Conservation (phyloP, 2,329 filamentous ascomycete genomes). For the Arthroderma sp. region DNA sequence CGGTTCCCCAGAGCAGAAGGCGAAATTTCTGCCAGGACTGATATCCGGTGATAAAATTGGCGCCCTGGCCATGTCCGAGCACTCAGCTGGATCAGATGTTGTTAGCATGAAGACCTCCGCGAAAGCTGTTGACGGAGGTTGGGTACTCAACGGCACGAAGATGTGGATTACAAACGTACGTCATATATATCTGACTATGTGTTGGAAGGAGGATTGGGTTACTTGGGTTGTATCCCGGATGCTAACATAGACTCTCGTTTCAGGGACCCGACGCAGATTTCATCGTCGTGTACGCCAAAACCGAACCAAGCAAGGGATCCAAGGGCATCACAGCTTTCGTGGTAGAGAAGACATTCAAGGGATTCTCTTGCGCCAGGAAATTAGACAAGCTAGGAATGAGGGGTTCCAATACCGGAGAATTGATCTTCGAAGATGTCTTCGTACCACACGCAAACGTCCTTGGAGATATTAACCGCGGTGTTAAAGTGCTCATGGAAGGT, state of each 20-base stretch:
- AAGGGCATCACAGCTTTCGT: conserved; percentile 95
- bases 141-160: conserved; percentile 75
- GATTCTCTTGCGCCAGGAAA: conserved; percentile 79
- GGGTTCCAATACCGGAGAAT: conserved; percentile 88
- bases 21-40: conserved; percentile 63
- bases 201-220: no score
- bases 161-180: conserved; percentile 97
- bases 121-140: conserved; percentile 69
- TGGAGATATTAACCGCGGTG: conserved; percentile 66
- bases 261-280: conserved; percentile 75
- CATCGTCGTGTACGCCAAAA: conserved; percentile 96
- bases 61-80: conserved; percentile 89
- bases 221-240: no score
- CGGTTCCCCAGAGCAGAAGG: conserved; percentile 65
- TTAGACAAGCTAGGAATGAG: conserved; percentile 98
- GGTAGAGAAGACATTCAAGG: conserved; percentile 54
- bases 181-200: neutral
- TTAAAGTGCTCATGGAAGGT: conserved; percentile 88
- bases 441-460: conserved; percentile 72
- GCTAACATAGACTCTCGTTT: neutral
- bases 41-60: conserved; percentile 71
- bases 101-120: conserved; percentile 89
- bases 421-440: conserved; percentile 82
- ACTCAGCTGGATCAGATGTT: conserved; percentile 80
- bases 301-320: conserved; percentile 60